Conservation (phyloP, 345 rosid species). For the Populus tremula region DNA sequence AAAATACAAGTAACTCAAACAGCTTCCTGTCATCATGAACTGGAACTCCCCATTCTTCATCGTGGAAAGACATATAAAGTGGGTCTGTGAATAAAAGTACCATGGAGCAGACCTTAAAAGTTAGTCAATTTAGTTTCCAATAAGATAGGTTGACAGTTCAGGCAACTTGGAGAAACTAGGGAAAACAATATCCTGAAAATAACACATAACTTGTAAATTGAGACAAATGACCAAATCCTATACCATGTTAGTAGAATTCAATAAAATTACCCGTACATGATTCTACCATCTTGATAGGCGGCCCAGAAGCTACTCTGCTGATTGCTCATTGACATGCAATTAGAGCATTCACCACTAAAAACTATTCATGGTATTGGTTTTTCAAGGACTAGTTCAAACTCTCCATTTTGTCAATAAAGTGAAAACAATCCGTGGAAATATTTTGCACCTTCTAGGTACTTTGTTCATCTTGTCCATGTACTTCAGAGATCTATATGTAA, state of each 20-base stretch:
- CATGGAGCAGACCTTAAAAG: background rate
- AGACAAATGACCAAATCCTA: background rate
- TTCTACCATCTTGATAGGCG: background rate
- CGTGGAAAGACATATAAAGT: conserved; percentile 65
- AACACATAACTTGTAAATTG: background rate
- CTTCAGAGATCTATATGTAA: background rate
- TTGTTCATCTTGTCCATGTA: background rate
- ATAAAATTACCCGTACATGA: background rate
- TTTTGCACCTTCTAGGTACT: background rate
- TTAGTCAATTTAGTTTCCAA: background rate
- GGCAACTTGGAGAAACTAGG: background rate
- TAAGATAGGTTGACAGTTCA: background rate
- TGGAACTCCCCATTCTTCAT: conserved; percentile 83
- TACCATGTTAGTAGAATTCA: background rate
- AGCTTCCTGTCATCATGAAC: conserved; percentile 71
- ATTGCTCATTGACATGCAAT: background rate
- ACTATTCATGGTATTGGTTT: background rate
- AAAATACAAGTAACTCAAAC: conserved; percentile 79
- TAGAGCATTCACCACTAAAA: background rate
- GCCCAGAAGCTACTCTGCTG: background rate
- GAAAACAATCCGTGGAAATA: background rate
- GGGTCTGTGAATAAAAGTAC: conserved; percentile 42
- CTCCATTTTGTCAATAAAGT: background rate
- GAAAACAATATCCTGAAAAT: background rate
- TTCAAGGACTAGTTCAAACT: background rate